Evolutionary conservation across 139 green algal species (phyloP), one percentile per base, ranked within the genome.

Genomic region (Closterium sp.): DNA sequence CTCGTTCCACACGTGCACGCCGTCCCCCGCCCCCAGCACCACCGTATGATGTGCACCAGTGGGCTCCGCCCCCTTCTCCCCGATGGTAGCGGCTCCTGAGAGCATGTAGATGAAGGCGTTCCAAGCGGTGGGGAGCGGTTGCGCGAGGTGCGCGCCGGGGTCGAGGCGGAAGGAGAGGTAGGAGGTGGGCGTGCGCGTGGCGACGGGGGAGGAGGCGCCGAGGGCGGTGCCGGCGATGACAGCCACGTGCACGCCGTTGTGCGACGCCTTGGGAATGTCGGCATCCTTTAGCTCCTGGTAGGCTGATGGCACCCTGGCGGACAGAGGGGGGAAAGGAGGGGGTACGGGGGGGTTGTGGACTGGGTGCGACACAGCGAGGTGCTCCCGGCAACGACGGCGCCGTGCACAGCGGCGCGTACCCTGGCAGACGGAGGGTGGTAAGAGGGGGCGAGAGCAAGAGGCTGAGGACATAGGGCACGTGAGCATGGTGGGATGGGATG

Each of bases 281-380:
- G 88, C n/a, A 9, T 27, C 34, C 50, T 79, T 30, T 0, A 95
- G 30, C 84, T 95, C 94, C 79, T 95, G 94, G 70, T 95, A 95
- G 90, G 88, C 34, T 0, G 94, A 29, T 27, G 85, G 30, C 85
- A 31, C 29, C 85, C 29, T 88, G 29, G 30, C 21, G 19, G 22
- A 22, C 13, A 11, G 29, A 28, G 85, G 17, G 85, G 9, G 29
- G 29, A 31, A 27, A 88, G 6, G 6, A 3, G 19, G 11, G 85
- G 85, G 9, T 31, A 17, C 0, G 29, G 28, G 11, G 29, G 19
- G 28, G 28, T 5, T 28, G 28, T 19, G 10, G 11, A 88, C 85
- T 4, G 45, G 45, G 11, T 70, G 45, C 45, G 45, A 19, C 11
- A 70, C 32, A 38, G 32, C 32, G 32, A 38, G 32, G 32, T 38